phyloP scores from a whole-genome alignment of 257 asterid genomes.

The Nicotiana benthamiana region DNA sequence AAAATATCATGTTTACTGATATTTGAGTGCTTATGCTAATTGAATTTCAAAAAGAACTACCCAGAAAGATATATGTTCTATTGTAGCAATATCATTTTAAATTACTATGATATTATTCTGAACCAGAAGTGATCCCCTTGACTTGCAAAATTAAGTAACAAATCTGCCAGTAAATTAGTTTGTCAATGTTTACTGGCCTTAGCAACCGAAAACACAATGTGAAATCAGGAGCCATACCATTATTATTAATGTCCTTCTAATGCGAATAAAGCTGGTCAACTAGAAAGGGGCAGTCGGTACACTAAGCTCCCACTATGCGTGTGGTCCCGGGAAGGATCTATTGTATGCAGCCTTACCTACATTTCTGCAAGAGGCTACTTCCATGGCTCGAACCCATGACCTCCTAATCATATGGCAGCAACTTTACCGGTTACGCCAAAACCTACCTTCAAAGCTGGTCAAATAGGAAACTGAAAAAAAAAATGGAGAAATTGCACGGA shows the following conservation, averaged over 20 bases:
- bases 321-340: no score
- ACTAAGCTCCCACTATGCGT: no score
- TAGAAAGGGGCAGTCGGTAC: no score
- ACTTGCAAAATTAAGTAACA: neutral
- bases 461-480: no score
- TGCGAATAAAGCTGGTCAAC: neutral
- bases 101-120: neutral
- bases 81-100: neutral
- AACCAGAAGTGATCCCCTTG: neutral
- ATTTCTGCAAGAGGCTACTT: no score
- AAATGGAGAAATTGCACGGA: no score
- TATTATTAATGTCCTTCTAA: neutral
- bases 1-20: neutral
- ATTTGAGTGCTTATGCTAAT: neutral
- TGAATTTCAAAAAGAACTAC: neutral
- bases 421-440: no score
- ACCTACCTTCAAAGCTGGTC: no score
- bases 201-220: neutral
- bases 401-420: no score
- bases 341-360: no score
- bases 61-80: neutral
- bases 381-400: no score
- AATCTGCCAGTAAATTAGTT: neutral
- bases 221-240: neutral
- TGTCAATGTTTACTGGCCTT: neutral